Base-by-base conservation (phyloP, 2,329 filamentous ascomycete genomes). In the Zasmidium angulare region DNA sequence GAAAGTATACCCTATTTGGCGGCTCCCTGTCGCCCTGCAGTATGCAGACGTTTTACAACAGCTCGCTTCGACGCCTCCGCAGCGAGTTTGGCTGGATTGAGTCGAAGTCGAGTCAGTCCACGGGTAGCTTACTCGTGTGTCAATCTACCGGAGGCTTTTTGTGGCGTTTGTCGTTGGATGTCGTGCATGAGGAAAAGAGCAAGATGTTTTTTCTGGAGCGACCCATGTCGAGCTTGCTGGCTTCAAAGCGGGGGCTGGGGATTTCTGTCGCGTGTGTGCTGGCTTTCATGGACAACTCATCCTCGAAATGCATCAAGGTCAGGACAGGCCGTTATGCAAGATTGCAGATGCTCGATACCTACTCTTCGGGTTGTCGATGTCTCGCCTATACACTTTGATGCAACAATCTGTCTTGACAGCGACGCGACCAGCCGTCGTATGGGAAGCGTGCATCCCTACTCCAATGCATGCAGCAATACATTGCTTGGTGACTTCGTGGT, bases 1-100 rank as follows among this genome's bases (percentile, higher is more conserved):
- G 4, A 19, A 3, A 19, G 36, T 43, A 43, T 43, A n/a, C n/a
- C n/a, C 36, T 43, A 6, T 29, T 29, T 29, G 14, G 22, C 11
- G 46, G n/a, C 23, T 24, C 22, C 31, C 43, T 31, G 23, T 48
- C 21, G 36, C 24, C 24, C 43, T 55, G 46, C 53, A 55, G 53
- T 20, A 22, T 31, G 53, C 53, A 48, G 53, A 24, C 24, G 36
- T 43, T 43, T 43, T 43, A 43, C 36, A 43, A 17, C 6, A 43
- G 6, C 36, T 43, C 36, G 36, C 36, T 43, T 43, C 36, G 36
- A 43, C 36, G 36, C 36, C 26, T 29, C 11, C 11, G 6, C 12
- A 17, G n/a, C n/a, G 3, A 7, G 36, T 43, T 43, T 43, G 36
- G 36, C 36, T n/a, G n/a, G n/a, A n/a, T n/a, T n/a, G 36, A 10